Base-by-base conservation (phyloP, 768 basidiomycete genomes). In the Serpula lacrymans region DNA sequence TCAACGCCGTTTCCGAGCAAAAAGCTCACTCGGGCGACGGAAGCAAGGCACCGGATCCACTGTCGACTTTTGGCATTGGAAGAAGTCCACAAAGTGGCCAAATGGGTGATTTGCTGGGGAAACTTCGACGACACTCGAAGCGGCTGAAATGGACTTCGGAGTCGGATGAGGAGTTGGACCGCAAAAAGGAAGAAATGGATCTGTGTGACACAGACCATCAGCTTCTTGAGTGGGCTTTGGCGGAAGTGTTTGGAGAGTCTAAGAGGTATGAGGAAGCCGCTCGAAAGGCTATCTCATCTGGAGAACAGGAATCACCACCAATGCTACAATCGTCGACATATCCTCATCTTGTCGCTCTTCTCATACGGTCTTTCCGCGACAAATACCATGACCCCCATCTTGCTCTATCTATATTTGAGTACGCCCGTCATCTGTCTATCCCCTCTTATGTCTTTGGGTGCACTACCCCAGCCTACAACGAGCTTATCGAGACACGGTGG, bases 371-470 rank as follows among this genome's bases (percentile, higher is more conserved):
- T 9, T 84, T 93, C 57, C 79, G 93, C 17, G 84, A 82, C 51
- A 83, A 78, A 37, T 92, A 86, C 60, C 61, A 62, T 13, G 82
- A 92, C 45, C 91, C 93, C 1, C 74, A 90, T 52, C 72, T 91
- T 20, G 82, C 92, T 1, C 74, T 97, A 13, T 72, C 83, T 14
- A 73, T 95, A 18, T 97, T 96, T 67, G 70, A 83, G 36, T 75
- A 92, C 58, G 87, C 90, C 0, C 77, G 82, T 28, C 74, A 74
- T 28, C 74, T 82, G 3, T 89, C 87, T 1, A 76, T 84, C 35
- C 71, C 82, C 4, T 90, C 86, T 4, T 97, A 89, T 59, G 84
- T 94, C 22, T 83, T 84, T 52, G 94, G 93, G 2, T 97, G 94
- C 62, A 85, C 88, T 8, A 87, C 92, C 0, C 73, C 73, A 8